phyloP scores from a whole-genome alignment of 257 asterid genomes.

The Primulina eburnea region DNA sequence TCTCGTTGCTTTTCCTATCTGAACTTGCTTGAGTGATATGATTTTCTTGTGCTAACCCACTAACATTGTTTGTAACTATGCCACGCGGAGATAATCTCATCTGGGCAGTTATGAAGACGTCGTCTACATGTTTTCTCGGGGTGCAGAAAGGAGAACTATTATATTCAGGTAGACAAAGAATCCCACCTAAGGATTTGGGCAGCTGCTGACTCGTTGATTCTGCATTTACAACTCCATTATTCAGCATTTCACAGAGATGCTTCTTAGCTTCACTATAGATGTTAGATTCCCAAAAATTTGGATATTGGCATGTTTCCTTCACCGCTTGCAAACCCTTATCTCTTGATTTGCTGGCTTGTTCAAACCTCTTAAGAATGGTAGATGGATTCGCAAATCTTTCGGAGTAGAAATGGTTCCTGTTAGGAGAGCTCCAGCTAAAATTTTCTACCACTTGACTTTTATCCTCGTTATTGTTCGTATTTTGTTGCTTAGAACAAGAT shows the following conservation, averaged over 20 bases:
- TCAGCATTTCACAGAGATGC: conserved; percentile 79
- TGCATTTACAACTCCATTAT: conserved; percentile 41
- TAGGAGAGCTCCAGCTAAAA: conserved; percentile 84
- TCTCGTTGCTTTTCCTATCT: background rate
- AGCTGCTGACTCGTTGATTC: conserved; percentile 37
- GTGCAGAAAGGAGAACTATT: conserved; percentile 54
- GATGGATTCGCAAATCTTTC: conserved; percentile 63
- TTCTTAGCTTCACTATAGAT: conserved; percentile 85
- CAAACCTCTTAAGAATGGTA: conserved; percentile 44
- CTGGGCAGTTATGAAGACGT: conserved; percentile 40
- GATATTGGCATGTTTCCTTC: conserved; percentile 32
- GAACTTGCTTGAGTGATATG: conserved; percentile 31
- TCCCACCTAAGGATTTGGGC: conserved; percentile 71
- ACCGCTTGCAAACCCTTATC: conserved; percentile 26
- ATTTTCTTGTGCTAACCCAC: conserved; percentile 39
- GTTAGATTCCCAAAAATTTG: conserved; percentile 48
- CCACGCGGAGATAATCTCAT: conserved; percentile 45
- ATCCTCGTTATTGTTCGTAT: conserved; percentile 35
- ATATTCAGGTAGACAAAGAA: conserved; percentile 72
- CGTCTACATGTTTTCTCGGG: conserved; percentile 51
- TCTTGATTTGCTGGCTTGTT: conserved; percentile 39
- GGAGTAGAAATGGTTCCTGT: conserved; percentile 78
- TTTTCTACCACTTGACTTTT: conserved; percentile 51
- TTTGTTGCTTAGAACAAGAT: conserved; percentile 39
- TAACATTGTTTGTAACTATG: conserved; percentile 27